Evolutionary conservation across 306 rosid genomes (phyloP).

Genomic region (Lagenaria siceraria): DNA sequence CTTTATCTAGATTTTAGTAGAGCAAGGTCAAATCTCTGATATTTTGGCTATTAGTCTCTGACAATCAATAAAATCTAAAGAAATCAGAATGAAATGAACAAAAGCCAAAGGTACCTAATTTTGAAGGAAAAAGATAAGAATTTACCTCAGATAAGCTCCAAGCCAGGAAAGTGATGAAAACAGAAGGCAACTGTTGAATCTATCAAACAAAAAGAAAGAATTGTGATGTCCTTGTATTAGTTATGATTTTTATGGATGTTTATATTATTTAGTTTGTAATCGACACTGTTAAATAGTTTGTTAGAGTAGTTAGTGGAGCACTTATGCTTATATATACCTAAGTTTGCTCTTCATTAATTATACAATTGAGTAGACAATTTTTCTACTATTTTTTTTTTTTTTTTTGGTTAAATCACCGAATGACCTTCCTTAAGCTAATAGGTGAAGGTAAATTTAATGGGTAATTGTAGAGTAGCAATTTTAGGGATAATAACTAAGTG

Average conservation of each 20-base stretch:
- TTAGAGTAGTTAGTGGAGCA: not conserved
- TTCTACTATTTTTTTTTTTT: not conserved
- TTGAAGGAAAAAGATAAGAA: constrained; percentile 11
- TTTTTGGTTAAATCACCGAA: too few species aligned
- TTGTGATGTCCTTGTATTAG: not conserved
- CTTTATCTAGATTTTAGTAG: not conserved
- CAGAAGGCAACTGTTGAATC: constrained; percentile 62
- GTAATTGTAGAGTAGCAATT: too few species aligned
- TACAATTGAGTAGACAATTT: not conserved
- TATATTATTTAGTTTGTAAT: not conserved
- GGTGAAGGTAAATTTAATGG: too few species aligned
- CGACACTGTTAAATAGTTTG: not conserved
- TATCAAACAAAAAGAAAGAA: constrained; percentile 12
- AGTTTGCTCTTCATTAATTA: not conserved
- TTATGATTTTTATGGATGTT: not conserved
- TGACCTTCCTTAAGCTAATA: too few species aligned
- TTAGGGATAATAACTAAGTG: too few species aligned
- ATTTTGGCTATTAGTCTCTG: not conserved
- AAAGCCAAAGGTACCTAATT: not conserved
- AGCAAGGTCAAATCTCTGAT: not conserved
- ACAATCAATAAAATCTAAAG: not conserved
- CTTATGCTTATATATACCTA: not conserved
- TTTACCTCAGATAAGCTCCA: constrained; percentile 84
- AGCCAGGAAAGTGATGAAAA: constrained; percentile 62
- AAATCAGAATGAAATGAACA: too few species aligned